phyloP scores from a whole-genome alignment of 148 eudicot species.

The Chenopodium quinoa region DNA sequence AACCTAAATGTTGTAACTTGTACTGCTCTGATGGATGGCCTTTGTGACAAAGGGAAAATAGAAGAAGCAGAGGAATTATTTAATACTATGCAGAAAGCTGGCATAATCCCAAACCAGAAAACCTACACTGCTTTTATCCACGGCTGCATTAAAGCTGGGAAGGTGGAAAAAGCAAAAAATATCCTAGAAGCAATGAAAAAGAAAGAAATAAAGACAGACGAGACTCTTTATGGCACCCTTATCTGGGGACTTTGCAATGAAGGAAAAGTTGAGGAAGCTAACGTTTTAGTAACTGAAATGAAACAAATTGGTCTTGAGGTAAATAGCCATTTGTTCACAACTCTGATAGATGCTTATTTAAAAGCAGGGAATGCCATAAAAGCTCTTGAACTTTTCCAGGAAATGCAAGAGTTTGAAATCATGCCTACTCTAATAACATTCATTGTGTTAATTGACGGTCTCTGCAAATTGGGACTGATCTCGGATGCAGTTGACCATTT shows the following conservation, averaged over 20 bases:
- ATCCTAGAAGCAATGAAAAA: conserved; percentile 53
- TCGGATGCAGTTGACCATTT: conserved; percentile 61
- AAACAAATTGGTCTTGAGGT: conserved; percentile 50
- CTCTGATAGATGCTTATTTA: conserved; percentile 63
- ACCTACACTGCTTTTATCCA: conserved; percentile 67
- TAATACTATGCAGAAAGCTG: conserved; percentile 49
- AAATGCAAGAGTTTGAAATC: conserved; percentile 57
- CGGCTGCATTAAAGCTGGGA: conserved; percentile 66
- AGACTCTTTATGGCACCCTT: conserved; percentile 60
- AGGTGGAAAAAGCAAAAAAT: conserved; percentile 52
- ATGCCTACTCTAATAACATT: conserved; percentile 63
- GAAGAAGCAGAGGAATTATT: conserved; percentile 73
- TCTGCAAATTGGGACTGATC: conserved; percentile 72
- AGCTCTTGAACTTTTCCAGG: conserved; percentile 55
- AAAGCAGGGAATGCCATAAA: conserved; percentile 50
- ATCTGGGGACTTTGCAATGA: conserved; percentile 74
- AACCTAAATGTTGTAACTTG: conserved; percentile 70
- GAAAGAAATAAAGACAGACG: conserved; percentile 49
- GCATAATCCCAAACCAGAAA: conserved; percentile 54
- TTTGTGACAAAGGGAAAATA: conserved; percentile 70
- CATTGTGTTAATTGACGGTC: conserved; percentile 70
- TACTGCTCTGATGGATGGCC: conserved; percentile 69
- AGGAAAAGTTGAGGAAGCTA: conserved; percentile 66
- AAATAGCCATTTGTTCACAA: conserved; percentile 58
- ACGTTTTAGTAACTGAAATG: conserved; percentile 54